A percentile compares a stretch with the other conserved stretches of the same genome.
These are phyloP conservation scores for Pseudoneurospora amorphoporcata DNA, from an alignment of 495 filamentous ascomycete genomes.

Conservation along the genomic window DNA sequence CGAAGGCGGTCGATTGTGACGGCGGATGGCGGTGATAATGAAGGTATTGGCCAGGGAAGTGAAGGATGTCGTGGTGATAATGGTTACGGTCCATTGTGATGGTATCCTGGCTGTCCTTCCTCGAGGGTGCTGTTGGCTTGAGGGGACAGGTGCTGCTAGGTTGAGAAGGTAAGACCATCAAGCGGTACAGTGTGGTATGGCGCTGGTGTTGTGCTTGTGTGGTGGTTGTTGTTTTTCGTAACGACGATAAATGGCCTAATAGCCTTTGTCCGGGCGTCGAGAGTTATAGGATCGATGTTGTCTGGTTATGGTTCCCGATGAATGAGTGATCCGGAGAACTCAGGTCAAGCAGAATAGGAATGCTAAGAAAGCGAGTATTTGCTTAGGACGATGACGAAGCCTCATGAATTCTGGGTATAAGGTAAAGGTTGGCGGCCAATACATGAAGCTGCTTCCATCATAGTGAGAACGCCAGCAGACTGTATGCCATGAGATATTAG, in stretches of 20 bases:
- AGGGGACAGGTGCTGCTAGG: not conserved
- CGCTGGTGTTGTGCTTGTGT: not conserved
- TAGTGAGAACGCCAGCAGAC: not conserved
- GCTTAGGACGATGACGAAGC: not conserved
- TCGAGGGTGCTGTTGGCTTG: not conserved
- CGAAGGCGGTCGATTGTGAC: not conserved
- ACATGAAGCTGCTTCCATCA: not conserved
- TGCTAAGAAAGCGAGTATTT: not conserved
- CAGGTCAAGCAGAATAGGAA: not conserved
- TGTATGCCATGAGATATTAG: not conserved
- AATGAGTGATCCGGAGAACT: not conserved
- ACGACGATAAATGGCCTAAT: not conserved
- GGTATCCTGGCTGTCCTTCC: not conserved
- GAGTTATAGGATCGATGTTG: not conserved
- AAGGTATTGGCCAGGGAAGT: not conserved
- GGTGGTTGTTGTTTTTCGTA: not conserved
- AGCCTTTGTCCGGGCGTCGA: not conserved
- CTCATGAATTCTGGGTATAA: not conserved
- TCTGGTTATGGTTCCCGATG: not conserved
- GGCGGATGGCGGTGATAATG: not conserved
- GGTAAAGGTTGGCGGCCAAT: not conserved
- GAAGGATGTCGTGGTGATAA: not conserved
- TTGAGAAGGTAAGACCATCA: not conserved
- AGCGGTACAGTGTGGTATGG: not conserved
- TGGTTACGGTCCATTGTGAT: not conserved